phyloP scores from a whole-genome alignment of 2,329 filamentous ascomycete genomes.

The Phyllosticta citribraziliensis region DNA sequence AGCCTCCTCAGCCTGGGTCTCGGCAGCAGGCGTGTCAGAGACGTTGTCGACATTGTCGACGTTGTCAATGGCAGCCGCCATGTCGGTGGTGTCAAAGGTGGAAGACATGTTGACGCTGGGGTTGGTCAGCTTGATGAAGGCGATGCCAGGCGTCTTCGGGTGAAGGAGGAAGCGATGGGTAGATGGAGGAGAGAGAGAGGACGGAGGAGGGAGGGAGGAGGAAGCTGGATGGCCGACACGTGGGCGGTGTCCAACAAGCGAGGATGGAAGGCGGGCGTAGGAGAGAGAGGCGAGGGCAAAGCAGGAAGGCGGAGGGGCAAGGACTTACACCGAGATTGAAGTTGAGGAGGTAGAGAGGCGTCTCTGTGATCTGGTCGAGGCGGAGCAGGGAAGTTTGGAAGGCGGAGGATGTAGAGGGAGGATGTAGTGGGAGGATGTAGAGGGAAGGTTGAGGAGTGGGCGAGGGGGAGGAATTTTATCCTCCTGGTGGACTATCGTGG shows the following conservation, averaged over 20 bases:
- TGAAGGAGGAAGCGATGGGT: not conserved
- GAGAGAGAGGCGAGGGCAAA: not conserved
- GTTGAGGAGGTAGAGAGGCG: not conserved
- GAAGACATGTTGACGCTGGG: slow-evolving; percentile 3
- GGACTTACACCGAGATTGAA: not conserved
- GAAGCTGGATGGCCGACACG: not conserved
- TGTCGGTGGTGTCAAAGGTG: slow-evolving; percentile 14
- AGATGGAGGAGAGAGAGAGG: not conserved
- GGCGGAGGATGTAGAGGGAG: no score
- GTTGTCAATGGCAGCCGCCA: slow-evolving; percentile 15
- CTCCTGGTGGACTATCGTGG: no score
- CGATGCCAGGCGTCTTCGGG: not conserved
- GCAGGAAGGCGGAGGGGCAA: not conserved
- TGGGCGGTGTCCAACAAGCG: no score
- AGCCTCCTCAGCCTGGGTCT: slow-evolving; percentile 12
- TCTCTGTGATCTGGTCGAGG: not conserved
- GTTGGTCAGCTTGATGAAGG: not conserved
- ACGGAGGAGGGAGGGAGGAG: not conserved
- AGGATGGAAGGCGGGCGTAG: not conserved
- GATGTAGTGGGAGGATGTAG: no score
- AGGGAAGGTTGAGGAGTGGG: no score
- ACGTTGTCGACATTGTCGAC: slow-evolving; percentile 6
- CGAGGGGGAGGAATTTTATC: no score
- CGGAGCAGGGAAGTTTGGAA: not conserved
- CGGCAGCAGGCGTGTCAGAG: slow-evolving; percentile 19